Evolutionary conservation across 768 basidiomycete species (phyloP).

Genomic region (Scleroderma citrinum): DNA sequence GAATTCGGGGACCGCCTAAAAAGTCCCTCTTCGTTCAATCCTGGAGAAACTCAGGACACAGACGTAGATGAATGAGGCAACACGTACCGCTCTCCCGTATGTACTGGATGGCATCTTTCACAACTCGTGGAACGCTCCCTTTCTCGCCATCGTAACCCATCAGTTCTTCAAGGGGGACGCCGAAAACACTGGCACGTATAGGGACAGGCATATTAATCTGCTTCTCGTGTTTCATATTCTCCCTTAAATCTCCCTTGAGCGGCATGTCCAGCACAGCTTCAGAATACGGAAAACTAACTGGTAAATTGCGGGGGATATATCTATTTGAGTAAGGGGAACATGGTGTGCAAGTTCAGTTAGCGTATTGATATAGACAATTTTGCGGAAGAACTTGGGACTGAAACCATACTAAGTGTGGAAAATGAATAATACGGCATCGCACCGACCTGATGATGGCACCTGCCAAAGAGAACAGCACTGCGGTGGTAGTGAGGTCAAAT

Average conservation of each 20-base stretch:
- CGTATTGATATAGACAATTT: conserved; percentile 70
- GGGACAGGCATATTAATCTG: conserved; percentile 63
- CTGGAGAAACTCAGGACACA: conserved; percentile 21
- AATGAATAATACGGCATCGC: neutral
- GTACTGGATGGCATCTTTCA: conserved; percentile 70
- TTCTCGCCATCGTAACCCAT: conserved; percentile 85
- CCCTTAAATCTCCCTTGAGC: conserved; percentile 38
- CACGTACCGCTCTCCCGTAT: conserved; percentile 50
- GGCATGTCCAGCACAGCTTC: neutral
- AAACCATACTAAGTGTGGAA: neutral
- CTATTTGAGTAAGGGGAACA: conserved; percentile 83
- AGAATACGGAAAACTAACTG: conserved; percentile 44
- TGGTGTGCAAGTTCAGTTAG: conserved; percentile 71
- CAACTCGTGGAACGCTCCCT: conserved; percentile 73
- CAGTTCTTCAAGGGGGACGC: conserved; percentile 73
- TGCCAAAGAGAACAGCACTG: conserved; percentile 86
- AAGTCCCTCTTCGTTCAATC: conserved; percentile 66
- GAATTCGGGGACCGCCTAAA: conserved; percentile 81
- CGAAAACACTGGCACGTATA: conserved; percentile 61
- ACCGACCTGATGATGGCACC: conserved; percentile 81
- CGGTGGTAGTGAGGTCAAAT: conserved; percentile 8
- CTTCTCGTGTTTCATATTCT: conserved; percentile 71
- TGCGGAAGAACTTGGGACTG: conserved; percentile 88
- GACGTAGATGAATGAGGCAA: neutral
- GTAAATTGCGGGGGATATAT: conserved; percentile 78